Base-by-base conservation (phyloP, 1,284 basidiomycete species). In the Sanguinoderma infundibulare region DNA sequence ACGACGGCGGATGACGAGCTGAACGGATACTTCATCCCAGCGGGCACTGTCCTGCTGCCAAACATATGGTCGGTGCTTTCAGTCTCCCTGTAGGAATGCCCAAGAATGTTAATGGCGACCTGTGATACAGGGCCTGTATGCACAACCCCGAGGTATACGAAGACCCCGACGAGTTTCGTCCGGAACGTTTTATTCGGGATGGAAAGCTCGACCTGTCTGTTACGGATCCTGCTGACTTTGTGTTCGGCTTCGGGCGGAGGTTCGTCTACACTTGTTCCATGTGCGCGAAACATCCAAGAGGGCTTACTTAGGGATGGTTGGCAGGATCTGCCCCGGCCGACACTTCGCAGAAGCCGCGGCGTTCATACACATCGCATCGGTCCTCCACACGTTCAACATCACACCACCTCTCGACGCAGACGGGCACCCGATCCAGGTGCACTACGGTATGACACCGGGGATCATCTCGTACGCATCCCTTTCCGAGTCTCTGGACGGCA, bases 281-380 rank as follows among this genome's bases (percentile, higher is more conserved):
- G 17, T 8, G 17, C 5, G 5, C 38, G 38, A 5, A 39, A 10
- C 17, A 14, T 3, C 3, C 20, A 5, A 3, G 3, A 1, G 10
- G 17, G 20, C 9, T 15, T 5, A 39, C 9, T 5, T 20, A 4
- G 3, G 67, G 2, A 17, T 39, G 38, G 17, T 59, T 56, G n/a
- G 10, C 32, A 52, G 44, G 32, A 44, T 53, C 9, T 59, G 57
- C 24, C 42, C 80, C 2, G 78, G 80, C 57, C 75, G 79, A 6
- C 80, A 78, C 65, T 52, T 74, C n/a, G 56, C 56, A 20, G 36
- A 42, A 15, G 38, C 49, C 14, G 20, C 49, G 22, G n/a, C 52
- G 20, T 52, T 53, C 34, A 59, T 59, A 26, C 46, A 53, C 26
- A 39, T 54, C 8, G 51, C 57, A 22, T 53, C 57, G 8, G 40